phyloP scores from a whole-genome alignment of 78 protist genomes.

The Dictyostelium firmibasis region DNA sequence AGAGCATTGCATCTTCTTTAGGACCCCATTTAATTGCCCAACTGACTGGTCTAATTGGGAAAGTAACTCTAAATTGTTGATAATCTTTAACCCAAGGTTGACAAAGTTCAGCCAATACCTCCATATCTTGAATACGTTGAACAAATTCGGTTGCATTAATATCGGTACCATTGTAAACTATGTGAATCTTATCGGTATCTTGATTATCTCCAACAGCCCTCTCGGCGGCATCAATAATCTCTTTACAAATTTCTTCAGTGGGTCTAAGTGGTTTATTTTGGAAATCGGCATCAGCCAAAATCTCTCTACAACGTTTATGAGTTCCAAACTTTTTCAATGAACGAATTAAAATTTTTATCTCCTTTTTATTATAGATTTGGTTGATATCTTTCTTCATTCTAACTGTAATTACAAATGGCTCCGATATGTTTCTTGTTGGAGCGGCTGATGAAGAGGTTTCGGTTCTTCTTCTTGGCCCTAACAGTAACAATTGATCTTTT shows the following conservation, averaged over 20 bases:
- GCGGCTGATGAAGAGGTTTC: neutral
- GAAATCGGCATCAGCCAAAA: constrained; percentile 6
- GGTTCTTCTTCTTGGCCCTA: constrained; percentile 19
- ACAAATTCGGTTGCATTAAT: constrained; percentile 77
- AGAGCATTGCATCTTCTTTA: constrained; percentile 77
- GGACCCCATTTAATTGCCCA: constrained; percentile 75
- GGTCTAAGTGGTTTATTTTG: constrained; percentile 1
- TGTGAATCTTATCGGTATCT: constrained; percentile 41
- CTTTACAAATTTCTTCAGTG: constrained; percentile 56
- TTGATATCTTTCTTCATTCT: constrained; percentile 42
- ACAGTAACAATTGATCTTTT: neutral
- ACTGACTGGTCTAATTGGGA: constrained; percentile 44
- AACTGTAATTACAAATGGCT: neutral
- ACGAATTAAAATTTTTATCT: constrained; percentile 21
- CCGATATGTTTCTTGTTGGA: neutral
- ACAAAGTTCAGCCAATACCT: constrained; percentile 26
- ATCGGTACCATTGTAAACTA: constrained; percentile 49
- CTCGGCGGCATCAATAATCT: constrained; percentile 30
- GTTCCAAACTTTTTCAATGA: constrained; percentile 67
- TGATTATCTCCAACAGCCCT: constrained; percentile 3
- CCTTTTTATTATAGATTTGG: constrained; percentile 36
- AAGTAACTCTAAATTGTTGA: constrained; percentile 47
- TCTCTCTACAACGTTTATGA: constrained; percentile 24
- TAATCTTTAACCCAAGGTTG: constrained; percentile 2
- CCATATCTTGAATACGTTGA: constrained; percentile 78